Evolutionary conservation across 1,284 basidiomycete species (phyloP).

Genomic region (Puccinia hordei): DNA sequence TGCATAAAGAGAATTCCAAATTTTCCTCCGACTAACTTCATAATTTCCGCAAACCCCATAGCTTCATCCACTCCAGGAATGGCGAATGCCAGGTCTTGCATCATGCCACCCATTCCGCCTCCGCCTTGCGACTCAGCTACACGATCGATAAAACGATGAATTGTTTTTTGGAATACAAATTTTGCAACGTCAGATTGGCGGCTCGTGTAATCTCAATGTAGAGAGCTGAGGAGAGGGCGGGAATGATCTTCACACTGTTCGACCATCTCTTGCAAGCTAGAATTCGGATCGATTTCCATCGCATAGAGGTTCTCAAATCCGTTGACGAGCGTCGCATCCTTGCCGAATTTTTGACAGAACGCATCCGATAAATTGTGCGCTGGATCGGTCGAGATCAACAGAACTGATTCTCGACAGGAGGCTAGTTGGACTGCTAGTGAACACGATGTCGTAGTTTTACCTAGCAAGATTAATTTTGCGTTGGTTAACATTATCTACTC

Average conservation of each 20-base stretch:
- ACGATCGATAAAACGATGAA: not conserved
- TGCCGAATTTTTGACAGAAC: slow-evolving; percentile 98
- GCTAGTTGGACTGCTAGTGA: slow-evolving; percentile 93
- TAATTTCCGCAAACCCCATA: slow-evolving; percentile 99
- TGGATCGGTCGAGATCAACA: slow-evolving; percentile 95
- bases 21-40: slow-evolving; percentile 72
- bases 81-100: slow-evolving; percentile 98
- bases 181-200: not conserved
- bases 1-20: not conserved
- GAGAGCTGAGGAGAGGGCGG: not conserved
- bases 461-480: slow-evolving; percentile 60
- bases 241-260: slow-evolving; percentile 74
- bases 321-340: slow-evolving; percentile 98
- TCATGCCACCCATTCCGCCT: slow-evolving; percentile 93
- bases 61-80: slow-evolving; percentile 99
- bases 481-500: not conserved
- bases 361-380: slow-evolving; percentile 99
- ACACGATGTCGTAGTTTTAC: slow-evolving; percentile 94
- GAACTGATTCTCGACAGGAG: slow-evolving; percentile 79
- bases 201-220: not conserved
- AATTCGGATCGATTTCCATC: slow-evolving; percentile 99
- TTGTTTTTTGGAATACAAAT: not conserved
- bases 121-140: slow-evolving; percentile 74
- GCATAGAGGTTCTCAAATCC: slow-evolving; percentile 95
- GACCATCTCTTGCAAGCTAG: slow-evolving; percentile 97